Evolutionary conservation across 2,329 filamentous ascomycete genomes (phyloP).

Genomic region (Apiospora marii): DNA sequence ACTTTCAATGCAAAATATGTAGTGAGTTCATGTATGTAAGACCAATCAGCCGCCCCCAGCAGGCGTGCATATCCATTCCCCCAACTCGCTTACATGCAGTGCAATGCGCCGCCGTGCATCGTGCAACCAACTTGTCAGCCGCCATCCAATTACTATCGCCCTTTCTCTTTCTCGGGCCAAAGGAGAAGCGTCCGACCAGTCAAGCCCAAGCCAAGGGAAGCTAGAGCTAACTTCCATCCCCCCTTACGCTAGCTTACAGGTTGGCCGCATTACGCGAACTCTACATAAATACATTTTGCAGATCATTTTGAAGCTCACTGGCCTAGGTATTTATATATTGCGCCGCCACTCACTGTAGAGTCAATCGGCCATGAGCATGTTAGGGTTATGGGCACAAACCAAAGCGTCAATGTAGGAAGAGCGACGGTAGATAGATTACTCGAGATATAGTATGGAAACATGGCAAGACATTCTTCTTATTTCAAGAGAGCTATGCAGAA

Average conservation of each 20-base stretch:
- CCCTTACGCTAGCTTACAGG: slow-evolving; percentile 5
- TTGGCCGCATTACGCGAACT: neutral
- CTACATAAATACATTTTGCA: neutral
- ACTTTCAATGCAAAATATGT: neutral
- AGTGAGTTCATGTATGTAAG: neutral
- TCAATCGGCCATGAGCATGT: neutral
- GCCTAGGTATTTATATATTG: neutral
- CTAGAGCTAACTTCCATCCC: slow-evolving; percentile 11
- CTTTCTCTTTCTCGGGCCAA: neutral
- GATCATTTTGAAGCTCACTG: neutral
- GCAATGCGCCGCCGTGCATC: neutral
- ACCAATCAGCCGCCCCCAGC: neutral
- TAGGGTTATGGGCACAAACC: neutral
- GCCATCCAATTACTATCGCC: neutral
- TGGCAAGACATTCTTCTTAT: neutral
- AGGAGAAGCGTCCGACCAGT: slow-evolving; percentile 8
- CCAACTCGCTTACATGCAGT: neutral
- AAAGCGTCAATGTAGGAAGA: neutral
- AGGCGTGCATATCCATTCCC: neutral
- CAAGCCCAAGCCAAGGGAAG: neutral
- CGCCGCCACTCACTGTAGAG: neutral
- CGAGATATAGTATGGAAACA: neutral
- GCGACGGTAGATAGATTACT: neutral
- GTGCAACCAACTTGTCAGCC: neutral
- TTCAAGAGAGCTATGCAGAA: slow-evolving; percentile 14